A percentile compares a stretch with the other conserved stretches of the same genome.
Evolutionary conservation across 148 eudicot genomes (phyloP).

Genomic region (Oxyria digyna): DNA sequence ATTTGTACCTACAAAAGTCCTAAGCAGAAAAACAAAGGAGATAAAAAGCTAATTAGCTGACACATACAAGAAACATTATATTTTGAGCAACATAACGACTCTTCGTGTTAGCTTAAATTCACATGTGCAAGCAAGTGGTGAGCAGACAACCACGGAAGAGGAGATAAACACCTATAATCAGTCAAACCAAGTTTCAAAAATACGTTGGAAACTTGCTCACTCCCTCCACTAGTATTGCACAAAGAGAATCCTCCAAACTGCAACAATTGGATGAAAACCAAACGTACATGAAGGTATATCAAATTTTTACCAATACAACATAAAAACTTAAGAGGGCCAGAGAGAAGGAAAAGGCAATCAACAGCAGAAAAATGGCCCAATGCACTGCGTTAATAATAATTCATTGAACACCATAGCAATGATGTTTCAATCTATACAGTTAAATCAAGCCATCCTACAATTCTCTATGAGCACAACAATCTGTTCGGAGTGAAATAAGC

Average conservation of each 20-base stretch:
- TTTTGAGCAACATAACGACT: not conserved
- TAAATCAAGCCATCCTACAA: not conserved
- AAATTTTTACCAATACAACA: not conserved
- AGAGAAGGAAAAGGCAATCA: not conserved
- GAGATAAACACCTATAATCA: conserved; percentile 60
- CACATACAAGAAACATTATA: not conserved
- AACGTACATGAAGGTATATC: not conserved
- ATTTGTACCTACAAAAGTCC: conserved; percentile 93
- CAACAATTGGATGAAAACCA: conserved; percentile 5
- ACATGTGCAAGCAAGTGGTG: not conserved
- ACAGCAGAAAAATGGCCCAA: not conserved
- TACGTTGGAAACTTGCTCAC: conserved; percentile 17
- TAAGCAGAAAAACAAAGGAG: conserved; percentile 19
- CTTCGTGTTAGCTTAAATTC: not conserved
- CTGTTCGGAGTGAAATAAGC: not conserved
- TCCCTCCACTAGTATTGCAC: conserved; percentile 10
- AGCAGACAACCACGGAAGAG: conserved; percentile 4
- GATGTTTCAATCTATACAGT: not conserved
- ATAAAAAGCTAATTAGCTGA: conserved; percentile 9
- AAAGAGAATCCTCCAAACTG: conserved; percentile 61
- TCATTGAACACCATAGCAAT: not conserved
- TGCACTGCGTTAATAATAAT: not conserved
- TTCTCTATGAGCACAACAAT: not conserved
- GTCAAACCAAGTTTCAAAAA: conserved; percentile 83
- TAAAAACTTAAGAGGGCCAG: not conserved